These are phyloP conservation scores for Chlorella sp. DNA, from an alignment of 139 green algal genomes.

Conservation along the genomic window DNA sequence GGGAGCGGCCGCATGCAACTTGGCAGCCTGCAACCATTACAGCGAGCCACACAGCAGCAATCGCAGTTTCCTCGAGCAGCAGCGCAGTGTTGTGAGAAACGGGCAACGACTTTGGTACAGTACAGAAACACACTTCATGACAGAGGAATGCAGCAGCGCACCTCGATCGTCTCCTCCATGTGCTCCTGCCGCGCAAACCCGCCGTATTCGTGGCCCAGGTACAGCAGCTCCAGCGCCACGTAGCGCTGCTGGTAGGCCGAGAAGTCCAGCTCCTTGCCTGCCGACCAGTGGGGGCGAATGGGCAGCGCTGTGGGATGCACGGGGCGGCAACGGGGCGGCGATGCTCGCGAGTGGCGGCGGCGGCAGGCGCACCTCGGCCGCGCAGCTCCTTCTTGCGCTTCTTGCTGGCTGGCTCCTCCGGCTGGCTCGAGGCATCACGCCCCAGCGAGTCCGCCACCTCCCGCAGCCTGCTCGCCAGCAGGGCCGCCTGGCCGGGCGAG, in stretches of 20 bases:
- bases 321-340: too few species aligned
- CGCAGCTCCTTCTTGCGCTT: not conserved
- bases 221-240: conserved; percentile 88
- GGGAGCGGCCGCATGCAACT: too few species aligned
- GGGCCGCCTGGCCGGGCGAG: not conserved
- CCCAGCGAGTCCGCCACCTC: conserved; percentile 15
- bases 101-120: too few species aligned
- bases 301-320: too few species aligned
- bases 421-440: not conserved
- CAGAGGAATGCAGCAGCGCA: not conserved
- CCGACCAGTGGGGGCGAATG: too few species aligned
- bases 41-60: too few species aligned
- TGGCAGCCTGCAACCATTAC: too few species aligned
- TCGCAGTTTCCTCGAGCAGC: too few species aligned
- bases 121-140: too few species aligned
- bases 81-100: too few species aligned
- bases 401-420: conserved; percentile 4
- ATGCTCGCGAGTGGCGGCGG: too few species aligned
- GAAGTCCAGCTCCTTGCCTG: conserved; percentile 47
- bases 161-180: conserved; percentile 82
- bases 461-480: conserved; percentile 4
- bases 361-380: not conserved
- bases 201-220: conserved; percentile 80
- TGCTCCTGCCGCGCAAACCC: conserved; percentile 86
- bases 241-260: conserved; percentile 55